phyloP scores from a whole-genome alignment of 192 early-diverging fungal genomes.

The Backusella circina region DNA sequence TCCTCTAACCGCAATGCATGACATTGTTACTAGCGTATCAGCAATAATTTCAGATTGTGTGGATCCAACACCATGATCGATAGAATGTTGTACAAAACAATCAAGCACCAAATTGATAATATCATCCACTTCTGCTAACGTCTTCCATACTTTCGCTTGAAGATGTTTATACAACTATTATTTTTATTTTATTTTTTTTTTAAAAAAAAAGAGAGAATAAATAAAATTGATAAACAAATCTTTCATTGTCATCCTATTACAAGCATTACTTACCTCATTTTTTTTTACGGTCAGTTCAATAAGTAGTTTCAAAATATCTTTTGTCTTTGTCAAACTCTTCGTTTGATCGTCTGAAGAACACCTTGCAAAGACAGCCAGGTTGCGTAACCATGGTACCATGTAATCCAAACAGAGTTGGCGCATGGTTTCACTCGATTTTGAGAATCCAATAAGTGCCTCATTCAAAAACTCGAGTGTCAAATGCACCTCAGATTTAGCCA shows the following conservation, averaged over 20 bases:
- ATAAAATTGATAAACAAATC: too few species aligned
- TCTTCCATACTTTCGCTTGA: conserved; percentile 81
- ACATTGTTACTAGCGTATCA: conserved; percentile 80
- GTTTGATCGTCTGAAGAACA: conserved; percentile 43
- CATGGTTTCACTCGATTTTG: conserved; percentile 59
- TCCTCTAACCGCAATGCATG: conserved; percentile 70
- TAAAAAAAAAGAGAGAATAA: neutral
- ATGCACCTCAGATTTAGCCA: conserved; percentile 68
- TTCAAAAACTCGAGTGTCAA: conserved; percentile 87
- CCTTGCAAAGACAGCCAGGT: conserved; percentile 58
- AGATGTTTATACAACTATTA: conserved; percentile 72
- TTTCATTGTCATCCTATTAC: too few species aligned
- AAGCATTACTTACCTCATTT: conserved; percentile 60
- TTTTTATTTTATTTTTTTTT: neutral
- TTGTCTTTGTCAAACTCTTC: conserved; percentile 53
- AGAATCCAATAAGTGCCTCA: conserved; percentile 81
- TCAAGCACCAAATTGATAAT: conserved; percentile 77
- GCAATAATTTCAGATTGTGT: conserved; percentile 77
- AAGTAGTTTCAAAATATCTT: conserved; percentile 70
- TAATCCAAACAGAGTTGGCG: conserved; percentile 84
- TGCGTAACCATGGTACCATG: conserved; percentile 83
- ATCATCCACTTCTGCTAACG: conserved; percentile 72
- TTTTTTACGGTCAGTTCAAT: conserved; percentile 74
- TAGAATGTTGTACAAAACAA: conserved; percentile 68
- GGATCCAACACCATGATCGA: conserved; percentile 75